Evolutionary conservation across 805 yeast species (phyloP), one percentile per base, ranked within the genome.

Genomic region (Candida silvicultrix): DNA sequence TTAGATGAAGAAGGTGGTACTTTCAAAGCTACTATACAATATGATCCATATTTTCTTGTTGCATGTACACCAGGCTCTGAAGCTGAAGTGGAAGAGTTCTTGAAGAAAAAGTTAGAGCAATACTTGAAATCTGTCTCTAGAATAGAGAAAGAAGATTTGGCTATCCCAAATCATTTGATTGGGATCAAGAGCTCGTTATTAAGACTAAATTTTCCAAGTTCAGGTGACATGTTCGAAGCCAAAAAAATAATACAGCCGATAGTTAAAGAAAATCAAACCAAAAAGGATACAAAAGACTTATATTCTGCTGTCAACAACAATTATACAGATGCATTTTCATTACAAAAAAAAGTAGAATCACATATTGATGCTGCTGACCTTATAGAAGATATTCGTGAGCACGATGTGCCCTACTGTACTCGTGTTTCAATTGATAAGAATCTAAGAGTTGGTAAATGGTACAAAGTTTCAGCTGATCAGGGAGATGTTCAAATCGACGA

Each of bases 1-100:
- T 66, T 94, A 8, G 98, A 90, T 62, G 96, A 88, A 57, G 97
- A 90, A 62, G 99, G 99, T 41, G 99, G 97, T 7, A 80, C 86
- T 39, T 94, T 95, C 70, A 94, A 92, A 61, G 83, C 89, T 4
- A 84, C 96, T 1, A 65, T 87, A 14, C 84, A 77, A 47, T 87
- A 78, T 60, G 89, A 88, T 55, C 99, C 99, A 0, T 94, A 94
- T 63, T 86, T 94, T 58, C 77, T 84, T 43, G 67, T 94, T 11
- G 73, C 80, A 2, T 79, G 88, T 51, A 70, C 76, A n/a, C 76
- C 76, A 1, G 79, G 80, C 5, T 64, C 62, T 48, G 73, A 67
- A 43, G 58, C 66, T 3, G 97, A 87, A 51, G 88, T 89, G 4
- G 98, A 94, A 64, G 99, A 94, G 58, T 84, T 77, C 60, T 53